Conservation (phyloP, 345 rosid species). For the Leavenworthia alabamica region DNA sequence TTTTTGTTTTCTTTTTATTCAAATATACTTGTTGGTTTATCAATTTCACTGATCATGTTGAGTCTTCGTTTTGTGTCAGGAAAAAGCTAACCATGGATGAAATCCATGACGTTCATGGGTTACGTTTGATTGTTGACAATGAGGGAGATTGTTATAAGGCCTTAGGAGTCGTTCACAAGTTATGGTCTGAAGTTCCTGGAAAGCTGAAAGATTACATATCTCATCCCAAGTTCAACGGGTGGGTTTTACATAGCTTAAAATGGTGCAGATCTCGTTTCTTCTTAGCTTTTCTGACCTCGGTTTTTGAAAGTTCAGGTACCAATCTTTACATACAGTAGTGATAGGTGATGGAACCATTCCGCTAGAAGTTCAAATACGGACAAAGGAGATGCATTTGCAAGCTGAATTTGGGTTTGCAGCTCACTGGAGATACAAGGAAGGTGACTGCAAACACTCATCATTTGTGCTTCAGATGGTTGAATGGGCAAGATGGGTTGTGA, state of each 20-base stretch:
- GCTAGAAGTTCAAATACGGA: constrained; percentile 89
- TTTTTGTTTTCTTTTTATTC: constrained; percentile 5
- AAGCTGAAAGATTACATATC: constrained; percentile 79
- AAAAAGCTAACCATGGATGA: constrained; percentile 81
- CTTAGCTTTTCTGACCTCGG: constrained; percentile 19
- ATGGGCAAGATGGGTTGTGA: constrained; percentile 94
- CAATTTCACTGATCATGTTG: not conserved
- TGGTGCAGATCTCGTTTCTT: not conserved
- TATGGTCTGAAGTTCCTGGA: constrained; percentile 91
- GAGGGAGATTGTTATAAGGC: constrained; percentile 78
- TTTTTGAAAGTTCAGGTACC: constrained; percentile 48
- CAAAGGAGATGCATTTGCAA: constrained; percentile 89
- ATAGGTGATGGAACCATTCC: constrained; percentile 67
- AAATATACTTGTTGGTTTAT: not conserved
- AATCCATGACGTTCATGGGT: constrained; percentile 89
- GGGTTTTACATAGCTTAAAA: constrained; percentile 15
- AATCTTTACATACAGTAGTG: constrained; percentile 82
- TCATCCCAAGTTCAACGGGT: constrained; percentile 86
- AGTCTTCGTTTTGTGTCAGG: constrained; percentile 33
- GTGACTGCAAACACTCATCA: constrained; percentile 66
- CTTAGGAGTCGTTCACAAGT: constrained; percentile 50
- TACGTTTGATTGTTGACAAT: constrained; percentile 78
- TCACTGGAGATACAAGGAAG: constrained; percentile 98
- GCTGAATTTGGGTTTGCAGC: constrained; percentile 98
- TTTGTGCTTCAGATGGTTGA: constrained; percentile 95